Base-by-base conservation (phyloP, 2,329 filamentous ascomycete genomes). In the Xylaria sp. region DNA sequence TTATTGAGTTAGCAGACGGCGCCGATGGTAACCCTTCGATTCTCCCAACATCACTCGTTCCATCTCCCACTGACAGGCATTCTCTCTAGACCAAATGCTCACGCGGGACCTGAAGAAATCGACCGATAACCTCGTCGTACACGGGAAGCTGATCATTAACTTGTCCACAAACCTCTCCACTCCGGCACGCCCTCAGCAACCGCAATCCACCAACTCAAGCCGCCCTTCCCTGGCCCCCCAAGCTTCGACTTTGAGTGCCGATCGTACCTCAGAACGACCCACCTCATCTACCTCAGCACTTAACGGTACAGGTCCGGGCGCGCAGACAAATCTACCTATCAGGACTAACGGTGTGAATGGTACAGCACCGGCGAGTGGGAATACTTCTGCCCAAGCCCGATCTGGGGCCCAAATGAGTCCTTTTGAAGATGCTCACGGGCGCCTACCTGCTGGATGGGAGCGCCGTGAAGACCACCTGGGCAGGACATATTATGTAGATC, bases 61-160 rank as follows among this genome's bases (percentile, higher is more conserved):
- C 63, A 65, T 75, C 70, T 72, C 76, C 77, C 65, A 79, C 75
- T 73, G 68, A 69, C 73, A 58, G 63, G 39, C 10, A 18, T 64
- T 52, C 53, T 39, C 67, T 72, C 73, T 89, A 98, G 87, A 98
- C 89, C 94, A 98, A 83, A 99, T 98, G 95, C 92, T 99, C 78
- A 98, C 96, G 59, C 87, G 94, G 73, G 96, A 99, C 80, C 86
- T 99, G 39, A 97, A 98, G 80, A 98, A 97, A 81, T 97, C 96
- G 6, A 97, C 94, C 68, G 96, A 99, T 79, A 98, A 98, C 78
- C 89, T 99, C 57, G 94, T 98, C 65, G 96, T 99, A 39, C 94
- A 99, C 78, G 96, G 96, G 70, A 98, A 98, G 82, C 88, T 99
- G 63, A 99, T 99, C 75, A 89, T 99, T 70, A 98, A 97, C 79